phyloP scores from a whole-genome alignment of 108 stramenopile genomes.

The Schizochytrium sp. region DNA sequence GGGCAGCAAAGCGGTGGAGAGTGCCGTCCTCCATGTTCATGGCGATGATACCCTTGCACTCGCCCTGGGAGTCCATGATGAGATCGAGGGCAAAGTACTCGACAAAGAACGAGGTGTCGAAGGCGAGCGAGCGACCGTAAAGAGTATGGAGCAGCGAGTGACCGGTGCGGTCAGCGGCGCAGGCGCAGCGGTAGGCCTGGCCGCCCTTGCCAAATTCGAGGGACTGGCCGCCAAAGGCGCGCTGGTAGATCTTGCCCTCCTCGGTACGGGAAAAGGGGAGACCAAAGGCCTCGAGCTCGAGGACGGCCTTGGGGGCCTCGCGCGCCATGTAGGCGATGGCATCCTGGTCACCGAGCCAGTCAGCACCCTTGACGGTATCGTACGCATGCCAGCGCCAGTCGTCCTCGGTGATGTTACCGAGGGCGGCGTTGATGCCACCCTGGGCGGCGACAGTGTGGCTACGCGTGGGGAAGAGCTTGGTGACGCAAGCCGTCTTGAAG shows the following conservation, averaged over 20 bases:
- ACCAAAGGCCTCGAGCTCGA: constrained; percentile 85
- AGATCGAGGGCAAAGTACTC: constrained; percentile 97
- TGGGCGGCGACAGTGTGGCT: constrained; percentile 98
- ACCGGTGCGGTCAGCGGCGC: constrained; percentile 96
- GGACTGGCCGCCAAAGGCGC: constrained; percentile 96
- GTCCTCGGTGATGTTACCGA: constrained; percentile 90
- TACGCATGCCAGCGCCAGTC: constrained; percentile 99
- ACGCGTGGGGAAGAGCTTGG: constrained; percentile 97
- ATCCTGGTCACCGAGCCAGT: constrained; percentile 99
- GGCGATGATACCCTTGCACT: constrained; percentile 84
- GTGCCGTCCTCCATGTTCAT: constrained; percentile 98
- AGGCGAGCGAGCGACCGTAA: constrained; percentile 93
- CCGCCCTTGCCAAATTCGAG: constrained; percentile 96
- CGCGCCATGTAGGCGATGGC: constrained; percentile 99
- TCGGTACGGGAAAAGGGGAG: constrained; percentile 64
- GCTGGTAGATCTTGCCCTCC: constrained; percentile 98
- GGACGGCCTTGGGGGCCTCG: constrained; percentile 89
- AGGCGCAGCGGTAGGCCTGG: constrained; percentile 62
- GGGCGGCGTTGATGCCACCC: constrained; percentile 99
- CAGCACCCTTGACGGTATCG: constrained; percentile 97
- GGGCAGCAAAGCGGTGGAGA: constrained; percentile 87
- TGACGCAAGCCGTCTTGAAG: constrained; percentile 97
- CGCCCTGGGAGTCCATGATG: constrained; percentile 74
- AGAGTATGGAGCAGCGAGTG: constrained; percentile 99
- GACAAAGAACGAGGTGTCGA: constrained; percentile 97